Evolutionary conservation across 75 land plant species (phyloP).

Genomic region (Gnetum montanum): DNA sequence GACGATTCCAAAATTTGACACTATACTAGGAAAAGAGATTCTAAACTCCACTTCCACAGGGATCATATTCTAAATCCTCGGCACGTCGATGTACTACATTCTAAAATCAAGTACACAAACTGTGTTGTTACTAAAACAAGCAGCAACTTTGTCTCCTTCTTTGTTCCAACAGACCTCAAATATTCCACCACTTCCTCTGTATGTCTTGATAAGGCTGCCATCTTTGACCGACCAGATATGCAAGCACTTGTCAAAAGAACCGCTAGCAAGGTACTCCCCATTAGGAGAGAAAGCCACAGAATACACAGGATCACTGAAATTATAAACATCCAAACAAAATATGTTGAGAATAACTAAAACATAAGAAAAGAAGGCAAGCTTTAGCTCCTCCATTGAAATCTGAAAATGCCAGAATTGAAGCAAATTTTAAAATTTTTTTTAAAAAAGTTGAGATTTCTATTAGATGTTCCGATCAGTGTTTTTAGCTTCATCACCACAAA

Average conservation of each 20-base stretch:
- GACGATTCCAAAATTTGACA: too few relatives aligned
- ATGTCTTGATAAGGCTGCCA: conserved; percentile 76
- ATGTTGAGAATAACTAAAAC: neutral
- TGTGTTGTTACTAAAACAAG: conserved; percentile 77
- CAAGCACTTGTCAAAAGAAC: conserved; percentile 78
- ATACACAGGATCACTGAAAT: conserved; percentile 83
- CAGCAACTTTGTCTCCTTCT: conserved; percentile 94
- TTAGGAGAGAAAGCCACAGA: conserved; percentile 91
- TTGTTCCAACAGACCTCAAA: conserved; percentile 98
- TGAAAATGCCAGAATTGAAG: neutral
- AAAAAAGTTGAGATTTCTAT: too few relatives aligned
- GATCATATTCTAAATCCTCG: too few relatives aligned
- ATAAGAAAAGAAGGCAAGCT: neutral
- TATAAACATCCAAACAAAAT: neutral
- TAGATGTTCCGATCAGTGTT: too few relatives aligned
- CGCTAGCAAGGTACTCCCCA: conserved; percentile 91
- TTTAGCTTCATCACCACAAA: too few relatives aligned
- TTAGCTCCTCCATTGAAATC: neutral
- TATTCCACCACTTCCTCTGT: conserved; percentile 84
- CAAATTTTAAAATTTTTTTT: neutral
- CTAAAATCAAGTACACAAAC: conserved; percentile 87
- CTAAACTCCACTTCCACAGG: too few relatives aligned
- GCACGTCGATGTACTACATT: too few relatives aligned
- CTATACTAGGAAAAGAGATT: too few relatives aligned
- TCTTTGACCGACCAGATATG: conserved; percentile 94